Percentiles rank a stretch among this genome's conserved stretches.
These are phyloP conservation scores for Paxillus rubicundulus DNA, from an alignment of 768 basidiomycete species.

Conservation along the genomic window DNA sequence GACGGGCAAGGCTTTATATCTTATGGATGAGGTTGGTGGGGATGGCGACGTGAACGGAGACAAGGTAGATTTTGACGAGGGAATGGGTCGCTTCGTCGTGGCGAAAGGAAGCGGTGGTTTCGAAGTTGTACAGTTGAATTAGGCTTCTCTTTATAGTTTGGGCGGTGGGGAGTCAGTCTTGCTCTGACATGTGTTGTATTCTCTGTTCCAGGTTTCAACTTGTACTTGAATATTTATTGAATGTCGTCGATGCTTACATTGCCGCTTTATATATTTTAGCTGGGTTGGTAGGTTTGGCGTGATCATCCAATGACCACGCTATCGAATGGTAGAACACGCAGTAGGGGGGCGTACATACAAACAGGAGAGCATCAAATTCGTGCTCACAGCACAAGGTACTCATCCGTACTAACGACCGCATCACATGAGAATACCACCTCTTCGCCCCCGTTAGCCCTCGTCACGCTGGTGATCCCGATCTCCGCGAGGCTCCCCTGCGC, in stretches of 20 bases:
- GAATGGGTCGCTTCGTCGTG: constrained; percentile 31
- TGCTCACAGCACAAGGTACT: constrained; percentile 51
- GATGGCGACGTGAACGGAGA: constrained; percentile 7
- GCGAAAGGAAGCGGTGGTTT: constrained; percentile 24
- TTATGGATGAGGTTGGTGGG: constrained; percentile 7
- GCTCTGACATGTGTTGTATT: neutral
- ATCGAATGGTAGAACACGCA: too few relatives aligned
- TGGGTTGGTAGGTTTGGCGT: too few relatives aligned
- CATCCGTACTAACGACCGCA: constrained; percentile 49
- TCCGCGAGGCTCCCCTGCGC: constrained; percentile 81
- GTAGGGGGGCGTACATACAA: too few relatives aligned
- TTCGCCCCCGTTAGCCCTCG: constrained; percentile 48
- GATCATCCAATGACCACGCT: too few relatives aligned
- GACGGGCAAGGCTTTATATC: constrained; percentile 18
- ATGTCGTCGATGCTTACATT: too few relatives aligned
- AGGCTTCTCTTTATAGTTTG: neutral
- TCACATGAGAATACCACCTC: constrained; percentile 58
- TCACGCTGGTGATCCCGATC: constrained; percentile 59
- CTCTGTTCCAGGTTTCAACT: too few relatives aligned
- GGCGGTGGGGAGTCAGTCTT: neutral
- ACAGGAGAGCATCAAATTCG: too few relatives aligned
- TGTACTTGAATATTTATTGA: too few relatives aligned
- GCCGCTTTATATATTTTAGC: too few relatives aligned
- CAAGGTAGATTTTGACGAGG: constrained; percentile 30
- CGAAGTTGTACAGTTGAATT: constrained; percentile 26